Evolutionary conservation across 1,139 yeast species (phyloP), one percentile per base, ranked within the genome.

Genomic region (Sugiyamaella grinbergsii): DNA sequence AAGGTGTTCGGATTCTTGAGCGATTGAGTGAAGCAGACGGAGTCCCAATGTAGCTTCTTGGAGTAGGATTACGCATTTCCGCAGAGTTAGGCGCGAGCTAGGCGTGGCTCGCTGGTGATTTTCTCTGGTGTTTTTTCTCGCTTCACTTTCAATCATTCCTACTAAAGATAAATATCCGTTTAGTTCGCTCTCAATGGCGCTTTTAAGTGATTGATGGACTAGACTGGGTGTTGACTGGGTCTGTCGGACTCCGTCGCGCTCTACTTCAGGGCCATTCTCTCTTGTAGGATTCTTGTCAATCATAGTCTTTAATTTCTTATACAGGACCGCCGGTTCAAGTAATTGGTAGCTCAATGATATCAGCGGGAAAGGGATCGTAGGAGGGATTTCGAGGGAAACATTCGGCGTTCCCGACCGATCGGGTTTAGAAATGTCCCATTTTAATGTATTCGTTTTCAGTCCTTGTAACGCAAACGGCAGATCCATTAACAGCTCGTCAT

Each of bases 261-360:
- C 20, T 36, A 5, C 39, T 20, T 20, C 23, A n/a, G n/a, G n/a
- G n/a, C n/a, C n/a, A 19, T 20, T 22, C 16, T 69, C 64, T 11
- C 40, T 36, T 18, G 42, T 6, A 13, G 55, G 65, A 65, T 50
- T 68, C 55, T 16, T 54, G 26, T 53, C 76, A n/a, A 75, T 62
- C 28, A 65, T 65, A 1, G 55, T 49, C 10, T 66, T 65, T 36
- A 87, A 66, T 49, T 71, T 68, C 51, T 76, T 76, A 68, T 80
- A 87, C 5, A 89, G 70, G 39, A 91, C 68, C 0, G 90, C 94
- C 1, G 89, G 83, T 65, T 91, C 97, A 42, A 85, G 71, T 1
- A 87, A 69, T 45, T 75, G 70, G 51, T 78, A 80, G 31, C 88
- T 65, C 22, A 83, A 60, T 0, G 83, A 81, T 36, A 85, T 74